phyloP scores from a whole-genome alignment of 345 rosid genomes.

The Pistacia atlantica region DNA sequence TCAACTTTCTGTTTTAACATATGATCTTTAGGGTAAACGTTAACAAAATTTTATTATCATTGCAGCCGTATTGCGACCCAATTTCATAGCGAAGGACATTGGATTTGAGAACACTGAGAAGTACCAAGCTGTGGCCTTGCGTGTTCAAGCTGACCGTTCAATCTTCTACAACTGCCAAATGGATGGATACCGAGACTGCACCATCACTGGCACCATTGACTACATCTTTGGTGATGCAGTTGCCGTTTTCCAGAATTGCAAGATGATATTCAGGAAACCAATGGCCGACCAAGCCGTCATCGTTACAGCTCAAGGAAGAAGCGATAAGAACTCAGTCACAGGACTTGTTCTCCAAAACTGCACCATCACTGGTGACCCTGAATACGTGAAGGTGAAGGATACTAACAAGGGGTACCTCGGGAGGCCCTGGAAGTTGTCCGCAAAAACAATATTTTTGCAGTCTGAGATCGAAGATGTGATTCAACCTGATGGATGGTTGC shows the following conservation, averaged over 20 bases:
- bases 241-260: slow-evolving; percentile 64
- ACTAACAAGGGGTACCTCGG: slow-evolving; percentile 61
- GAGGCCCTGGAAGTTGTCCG: slow-evolving; percentile 63
- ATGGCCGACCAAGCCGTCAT: slow-evolving; percentile 44
- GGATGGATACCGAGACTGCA: slow-evolving; percentile 67
- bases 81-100: slow-evolving; percentile 71
- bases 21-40: too few relatives aligned
- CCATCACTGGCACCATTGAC: slow-evolving; percentile 67
- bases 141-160: slow-evolving; percentile 54
- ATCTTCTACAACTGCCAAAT: slow-evolving; percentile 59
- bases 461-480: slow-evolving; percentile 53
- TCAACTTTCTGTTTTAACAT: too few relatives aligned
- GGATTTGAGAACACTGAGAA: slow-evolving; percentile 61
- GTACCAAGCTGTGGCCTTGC: slow-evolving; percentile 73
- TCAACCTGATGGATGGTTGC: slow-evolving; percentile 64
- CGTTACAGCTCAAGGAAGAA: slow-evolving; percentile 72
- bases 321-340: slow-evolving; percentile 36
- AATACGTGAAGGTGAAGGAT: slow-evolving; percentile 35
- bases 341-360: slow-evolving; percentile 68
- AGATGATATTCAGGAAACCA: slow-evolving; percentile 56
- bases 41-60: neutral
- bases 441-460: slow-evolving; percentile 63
- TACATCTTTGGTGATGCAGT: slow-evolving; percentile 68
- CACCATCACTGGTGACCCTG: slow-evolving; percentile 45
- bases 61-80: slow-evolving; percentile 47